Evolutionary conservation across 2,329 filamentous ascomycete species (phyloP), one percentile per base, ranked within the genome.

Genomic region (Ophiostoma angusticollis): DNA sequence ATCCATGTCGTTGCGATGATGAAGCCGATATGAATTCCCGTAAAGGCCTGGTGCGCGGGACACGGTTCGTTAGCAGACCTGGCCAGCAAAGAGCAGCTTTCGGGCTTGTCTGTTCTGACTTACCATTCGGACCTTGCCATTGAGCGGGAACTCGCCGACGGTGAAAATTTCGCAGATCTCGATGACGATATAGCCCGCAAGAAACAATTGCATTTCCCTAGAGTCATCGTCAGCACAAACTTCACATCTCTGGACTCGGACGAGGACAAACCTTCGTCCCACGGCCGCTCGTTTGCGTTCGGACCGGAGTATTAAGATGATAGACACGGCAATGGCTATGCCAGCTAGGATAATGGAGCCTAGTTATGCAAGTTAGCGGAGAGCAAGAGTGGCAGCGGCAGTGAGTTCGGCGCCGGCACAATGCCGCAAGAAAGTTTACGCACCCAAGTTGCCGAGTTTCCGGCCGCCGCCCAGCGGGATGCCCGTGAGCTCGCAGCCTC

Each of bases 151-250:
- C 22, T 80, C 83, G 49, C 91, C 91, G 25, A 96, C 78, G 0
- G 86, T 87, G 63, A 98, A 95, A 53, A 98, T 94, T 59, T 96
- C 91, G 62, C 87, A 95, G 52, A 98, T 83, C 52, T 83, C 78
- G 45, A 96, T 78, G 42, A 96, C 61, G 41, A 93, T 80, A 58
- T 85, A 98, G 36, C 82, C 80, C 30, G 84, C 46, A 36, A 98
- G 73, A 63, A 98, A 96, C 24, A 95, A 54, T 68, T 98, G 91
- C 74, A 98, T 96, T 61, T 98, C 91, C 59, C 91, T 93, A 28
- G 25, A 7, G n/a, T 9, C 11, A 6, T n/a, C 12, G 25, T 28
- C 25, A 28, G 25, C 25, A 28, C 11, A 28, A 9, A 13, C 7
- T 24, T 24, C 23, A 12, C 12, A 24, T 6, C 12, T 7, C 12